phyloP scores from a whole-genome alignment of 495 filamentous ascomycete species.

The Penicillium odoratum region DNA sequence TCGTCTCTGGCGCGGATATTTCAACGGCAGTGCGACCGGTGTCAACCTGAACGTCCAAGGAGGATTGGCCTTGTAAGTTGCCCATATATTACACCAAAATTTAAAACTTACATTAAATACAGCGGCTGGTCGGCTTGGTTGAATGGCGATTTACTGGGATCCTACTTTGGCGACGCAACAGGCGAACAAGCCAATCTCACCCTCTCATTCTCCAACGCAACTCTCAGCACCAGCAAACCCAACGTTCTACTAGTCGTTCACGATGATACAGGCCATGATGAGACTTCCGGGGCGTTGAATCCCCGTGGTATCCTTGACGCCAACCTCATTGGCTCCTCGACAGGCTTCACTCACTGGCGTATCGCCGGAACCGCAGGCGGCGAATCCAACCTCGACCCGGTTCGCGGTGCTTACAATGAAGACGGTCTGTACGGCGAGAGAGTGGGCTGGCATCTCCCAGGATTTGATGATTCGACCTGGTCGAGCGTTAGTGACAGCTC shows the following conservation, averaged over 20 bases:
- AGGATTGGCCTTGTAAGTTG: slow-evolving; percentile 54
- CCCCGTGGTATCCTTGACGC: slow-evolving; percentile 69
- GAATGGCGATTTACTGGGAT: slow-evolving; percentile 54
- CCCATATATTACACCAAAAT: not conserved
- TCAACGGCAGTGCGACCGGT: slow-evolving; percentile 56
- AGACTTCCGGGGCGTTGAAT: slow-evolving; percentile 62
- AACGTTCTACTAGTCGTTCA: slow-evolving; percentile 70
- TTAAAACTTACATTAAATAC: slow-evolving; percentile 6
- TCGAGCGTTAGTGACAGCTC: slow-evolving; percentile 24
- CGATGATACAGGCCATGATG: slow-evolving; percentile 70
- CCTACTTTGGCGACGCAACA: slow-evolving; percentile 54
- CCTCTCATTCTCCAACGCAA: slow-evolving; percentile 42
- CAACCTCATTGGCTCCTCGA: slow-evolving; percentile 39
- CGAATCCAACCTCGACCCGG: slow-evolving; percentile 63
- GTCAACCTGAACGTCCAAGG: slow-evolving; percentile 60
- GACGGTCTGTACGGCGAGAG: slow-evolving; percentile 68
- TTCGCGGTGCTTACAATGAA: slow-evolving; percentile 73
- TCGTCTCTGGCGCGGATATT: slow-evolving; percentile 69
- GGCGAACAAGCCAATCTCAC: slow-evolving; percentile 33
- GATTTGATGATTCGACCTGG: slow-evolving; percentile 52
- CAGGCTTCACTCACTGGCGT: slow-evolving; percentile 61
- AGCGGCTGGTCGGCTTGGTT: slow-evolving; percentile 57
- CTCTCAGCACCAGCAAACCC: slow-evolving; percentile 45
- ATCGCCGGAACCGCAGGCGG: slow-evolving; percentile 73
- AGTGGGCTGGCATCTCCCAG: slow-evolving; percentile 65